Conservation (phyloP, 1,284 basidiomycete species). For the Puccinia coronata region DNA sequence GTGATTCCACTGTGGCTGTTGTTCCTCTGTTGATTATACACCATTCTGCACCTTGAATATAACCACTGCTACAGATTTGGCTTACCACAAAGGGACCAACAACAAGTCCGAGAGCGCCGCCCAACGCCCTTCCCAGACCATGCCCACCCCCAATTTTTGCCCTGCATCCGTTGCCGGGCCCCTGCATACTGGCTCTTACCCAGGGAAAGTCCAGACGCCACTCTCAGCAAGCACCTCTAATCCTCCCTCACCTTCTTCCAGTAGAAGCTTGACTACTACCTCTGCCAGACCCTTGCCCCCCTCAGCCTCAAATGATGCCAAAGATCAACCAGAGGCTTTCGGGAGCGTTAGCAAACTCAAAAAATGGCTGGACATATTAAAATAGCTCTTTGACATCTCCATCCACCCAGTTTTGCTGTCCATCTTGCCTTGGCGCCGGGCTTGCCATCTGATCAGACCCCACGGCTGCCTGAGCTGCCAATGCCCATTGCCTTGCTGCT, state of each 20-base stretch:
- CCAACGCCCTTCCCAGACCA: neutral
- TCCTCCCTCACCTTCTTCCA: conserved; percentile 11
- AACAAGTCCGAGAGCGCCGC: conserved; percentile 40
- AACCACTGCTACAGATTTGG: no score
- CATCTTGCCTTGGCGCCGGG: no score
- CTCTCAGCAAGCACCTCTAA: conserved; percentile 10
- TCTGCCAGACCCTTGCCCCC: neutral
- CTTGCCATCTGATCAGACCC: no score
- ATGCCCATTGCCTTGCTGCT: no score
- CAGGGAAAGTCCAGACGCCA: neutral
- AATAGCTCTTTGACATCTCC: neutral
- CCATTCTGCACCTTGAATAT: no score
- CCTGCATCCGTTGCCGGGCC: neutral
- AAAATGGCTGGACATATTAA: conserved; percentile 45
- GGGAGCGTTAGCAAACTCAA: conserved; percentile 49
- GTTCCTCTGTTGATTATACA: no score
- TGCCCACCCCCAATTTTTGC: neutral
- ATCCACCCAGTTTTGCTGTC: no score
- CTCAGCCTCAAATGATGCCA: neutral
- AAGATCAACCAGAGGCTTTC: conserved; percentile 42
- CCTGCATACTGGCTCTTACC: neutral
- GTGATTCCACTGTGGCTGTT: no score
- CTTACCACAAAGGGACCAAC: no score
- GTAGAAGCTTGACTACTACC: conserved; percentile 18
- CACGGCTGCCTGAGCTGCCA: no score